These are phyloP conservation scores for Herpotrichia juniperi DNA, from an alignment of 2,329 filamentous ascomycete species.

Conservation along the genomic window DNA sequence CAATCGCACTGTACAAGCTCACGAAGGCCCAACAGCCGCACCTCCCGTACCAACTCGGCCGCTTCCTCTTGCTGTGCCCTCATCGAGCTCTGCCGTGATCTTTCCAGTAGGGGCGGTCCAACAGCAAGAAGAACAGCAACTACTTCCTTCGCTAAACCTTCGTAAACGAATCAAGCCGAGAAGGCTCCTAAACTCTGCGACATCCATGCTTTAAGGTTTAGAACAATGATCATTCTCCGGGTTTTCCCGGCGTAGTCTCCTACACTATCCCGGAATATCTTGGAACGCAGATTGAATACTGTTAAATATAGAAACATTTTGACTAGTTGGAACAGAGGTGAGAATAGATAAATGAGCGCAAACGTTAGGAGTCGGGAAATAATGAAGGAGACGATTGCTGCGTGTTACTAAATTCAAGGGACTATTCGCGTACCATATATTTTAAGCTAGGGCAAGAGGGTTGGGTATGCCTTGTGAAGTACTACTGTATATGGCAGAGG, in stretches of 20 bases:
- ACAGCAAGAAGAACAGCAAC: neutral
- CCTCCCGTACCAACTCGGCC: slow-evolving; percentile 17
- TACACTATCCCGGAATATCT: neutral
- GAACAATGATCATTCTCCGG: neutral
- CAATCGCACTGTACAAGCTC: neutral
- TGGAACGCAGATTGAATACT: neutral
- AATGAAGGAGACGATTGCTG: neutral
- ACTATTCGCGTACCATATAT: too few relatives aligned
- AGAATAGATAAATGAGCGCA: neutral
- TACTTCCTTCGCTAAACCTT: neutral
- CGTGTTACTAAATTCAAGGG: too few relatives aligned
- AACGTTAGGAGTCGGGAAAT: neutral
- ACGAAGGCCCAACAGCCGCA: slow-evolving; percentile 3
- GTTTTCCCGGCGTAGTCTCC: neutral
- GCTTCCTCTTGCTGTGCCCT: slow-evolving; percentile 5
- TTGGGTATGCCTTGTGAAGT: too few relatives aligned
- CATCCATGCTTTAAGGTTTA: slow-evolving; percentile 3
- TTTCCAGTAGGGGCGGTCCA: neutral
- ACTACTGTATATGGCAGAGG: too few relatives aligned
- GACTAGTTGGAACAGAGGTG: neutral
- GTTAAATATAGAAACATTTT: neutral
- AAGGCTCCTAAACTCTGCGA: slow-evolving; percentile 17
- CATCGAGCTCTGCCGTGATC: neutral
- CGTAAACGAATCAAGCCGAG: slow-evolving; percentile 30
- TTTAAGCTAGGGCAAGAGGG: too few relatives aligned